Evolutionary conservation across 768 basidiomycete species (phyloP).

Genomic region (Termitomyces sp.): DNA sequence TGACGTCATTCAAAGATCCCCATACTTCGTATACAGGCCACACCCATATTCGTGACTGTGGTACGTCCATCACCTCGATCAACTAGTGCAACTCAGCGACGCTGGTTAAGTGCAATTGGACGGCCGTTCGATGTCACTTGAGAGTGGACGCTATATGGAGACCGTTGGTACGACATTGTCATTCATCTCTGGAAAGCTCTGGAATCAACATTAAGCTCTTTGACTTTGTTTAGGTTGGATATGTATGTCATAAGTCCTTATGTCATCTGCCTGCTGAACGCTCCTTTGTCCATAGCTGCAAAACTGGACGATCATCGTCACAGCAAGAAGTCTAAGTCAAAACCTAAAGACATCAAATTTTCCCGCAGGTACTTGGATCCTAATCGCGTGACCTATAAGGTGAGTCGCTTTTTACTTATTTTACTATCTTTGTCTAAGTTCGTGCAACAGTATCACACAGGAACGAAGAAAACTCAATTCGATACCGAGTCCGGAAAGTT

Average conservation of each 20-base stretch:
- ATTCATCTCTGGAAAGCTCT: no score
- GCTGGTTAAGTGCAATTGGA: slow-evolving; percentile 56
- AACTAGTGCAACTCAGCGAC: not conserved
- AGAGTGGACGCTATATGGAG: slow-evolving; percentile 91
- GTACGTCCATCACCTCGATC: slow-evolving; percentile 31
- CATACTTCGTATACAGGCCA: slow-evolving; percentile 41
- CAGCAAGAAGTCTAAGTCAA: not conserved
- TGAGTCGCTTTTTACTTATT: slow-evolving; percentile 15
- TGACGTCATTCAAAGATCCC: not conserved
- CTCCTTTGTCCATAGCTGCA: slow-evolving; percentile 30
- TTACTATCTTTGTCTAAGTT: not conserved
- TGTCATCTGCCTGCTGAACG: not conserved
- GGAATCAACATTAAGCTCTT: not conserved
- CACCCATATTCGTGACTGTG: slow-evolving; percentile 76
- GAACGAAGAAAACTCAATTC: slow-evolving; percentile 45
- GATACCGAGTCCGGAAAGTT: slow-evolving; percentile 52
- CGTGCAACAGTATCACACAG: slow-evolving; percentile 51
- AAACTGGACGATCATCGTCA: slow-evolving; percentile 28
- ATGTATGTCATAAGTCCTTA: slow-evolving; percentile 37
- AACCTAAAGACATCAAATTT: slow-evolving; percentile 56
- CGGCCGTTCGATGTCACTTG: slow-evolving; percentile 69
- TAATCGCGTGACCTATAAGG: slow-evolving; percentile 74
- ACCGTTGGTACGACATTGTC: slow-evolving; percentile 61
- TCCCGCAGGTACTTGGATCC: slow-evolving; percentile 75
- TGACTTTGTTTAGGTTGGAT: slow-evolving; percentile 48